Evolutionary conservation across 352 stramenopile genomes (phyloP).

Genomic region (Phytophthora brassicae): DNA sequence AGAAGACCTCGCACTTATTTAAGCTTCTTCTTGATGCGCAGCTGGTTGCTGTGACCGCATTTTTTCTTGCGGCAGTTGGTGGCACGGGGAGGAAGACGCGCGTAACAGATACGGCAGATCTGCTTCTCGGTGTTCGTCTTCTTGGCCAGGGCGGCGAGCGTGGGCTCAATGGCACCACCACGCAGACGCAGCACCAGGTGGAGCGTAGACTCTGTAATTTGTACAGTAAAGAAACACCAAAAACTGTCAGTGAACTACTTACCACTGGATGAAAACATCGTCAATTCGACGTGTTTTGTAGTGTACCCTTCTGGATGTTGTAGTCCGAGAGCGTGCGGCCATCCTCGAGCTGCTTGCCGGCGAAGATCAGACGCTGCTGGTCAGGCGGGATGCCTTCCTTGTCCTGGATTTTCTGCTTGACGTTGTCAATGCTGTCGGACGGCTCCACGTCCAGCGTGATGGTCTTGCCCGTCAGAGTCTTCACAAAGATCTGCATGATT

Average conservation of each 20-base stretch:
- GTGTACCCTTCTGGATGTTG: conserved; percentile 92
- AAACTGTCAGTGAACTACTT: not conserved
- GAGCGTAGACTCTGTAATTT: conserved; percentile 93
- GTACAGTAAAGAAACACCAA: not conserved
- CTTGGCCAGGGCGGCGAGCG: conserved; percentile 97
- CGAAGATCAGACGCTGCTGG: conserved; percentile 99
- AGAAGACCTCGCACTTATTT: conserved; percentile 91
- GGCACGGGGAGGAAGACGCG: conserved; percentile 97
- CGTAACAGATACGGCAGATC: conserved; percentile 99
- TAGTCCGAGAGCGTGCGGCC: conserved; percentile 93
- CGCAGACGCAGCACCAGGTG: conserved; percentile 96
- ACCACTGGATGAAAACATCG: not conserved
- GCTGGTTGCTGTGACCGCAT: conserved; percentile 99
- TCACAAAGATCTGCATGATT: conserved; percentile 98
- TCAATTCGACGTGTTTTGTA: not conserved
- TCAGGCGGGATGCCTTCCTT: conserved; percentile 99
- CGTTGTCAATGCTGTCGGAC: conserved; percentile 98
- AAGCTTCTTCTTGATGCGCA: conserved; percentile 99
- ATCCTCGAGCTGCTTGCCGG: conserved; percentile 99
- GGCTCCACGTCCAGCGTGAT: conserved; percentile 97
- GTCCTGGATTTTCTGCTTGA: conserved; percentile 99
- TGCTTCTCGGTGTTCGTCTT: conserved; percentile 99
- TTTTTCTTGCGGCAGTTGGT: conserved; percentile 99
- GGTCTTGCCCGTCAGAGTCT: conserved; percentile 97
- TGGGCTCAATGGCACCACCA: conserved; percentile 95